phyloP scores from a whole-genome alignment of 1,139 yeast genomes.

The Protomyces pachydermus region DNA sequence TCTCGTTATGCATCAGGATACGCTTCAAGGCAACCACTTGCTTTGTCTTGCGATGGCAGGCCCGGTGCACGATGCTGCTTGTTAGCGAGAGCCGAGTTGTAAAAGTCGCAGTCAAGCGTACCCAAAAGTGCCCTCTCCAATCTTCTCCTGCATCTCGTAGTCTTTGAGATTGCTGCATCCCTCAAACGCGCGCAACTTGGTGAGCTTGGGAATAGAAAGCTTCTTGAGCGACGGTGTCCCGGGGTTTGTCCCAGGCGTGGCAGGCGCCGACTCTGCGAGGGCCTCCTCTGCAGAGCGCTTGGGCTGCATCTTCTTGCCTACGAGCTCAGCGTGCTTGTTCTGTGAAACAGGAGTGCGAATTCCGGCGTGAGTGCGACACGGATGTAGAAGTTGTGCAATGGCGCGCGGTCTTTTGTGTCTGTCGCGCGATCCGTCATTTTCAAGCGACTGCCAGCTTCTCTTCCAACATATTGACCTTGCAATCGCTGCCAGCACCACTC shows the following conservation, averaged over 20 bases:
- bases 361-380: no score
- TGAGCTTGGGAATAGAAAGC: slow-evolving; percentile 15
- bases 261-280: not conserved
- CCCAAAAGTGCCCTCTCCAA: slow-evolving; percentile 93
- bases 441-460: no score
- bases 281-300: not conserved
- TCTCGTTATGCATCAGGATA: slow-evolving; percentile 72
- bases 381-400: no score
- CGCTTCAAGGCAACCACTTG: slow-evolving; percentile 79
- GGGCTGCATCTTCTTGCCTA: not conserved
- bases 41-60: slow-evolving; percentile 48
- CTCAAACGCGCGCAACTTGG: slow-evolving; percentile 16
- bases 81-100: no score
- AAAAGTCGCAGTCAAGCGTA: slow-evolving; percentile 35
- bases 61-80: slow-evolving; percentile 61
- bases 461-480: no score
- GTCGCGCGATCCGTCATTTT: no score
- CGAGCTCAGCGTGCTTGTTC: no score
- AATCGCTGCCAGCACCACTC: no score
- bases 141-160: slow-evolving; percentile 57
- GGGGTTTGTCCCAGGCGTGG: not conserved
- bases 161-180: slow-evolving; percentile 34
- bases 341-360: no score
- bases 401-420: no score
- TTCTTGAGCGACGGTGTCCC: slow-evolving; percentile 8